Evolutionary conservation across 2,329 filamentous ascomycete genomes (phyloP), one percentile per base, ranked within the genome.

Genomic region (Clonostachys byssicola): DNA sequence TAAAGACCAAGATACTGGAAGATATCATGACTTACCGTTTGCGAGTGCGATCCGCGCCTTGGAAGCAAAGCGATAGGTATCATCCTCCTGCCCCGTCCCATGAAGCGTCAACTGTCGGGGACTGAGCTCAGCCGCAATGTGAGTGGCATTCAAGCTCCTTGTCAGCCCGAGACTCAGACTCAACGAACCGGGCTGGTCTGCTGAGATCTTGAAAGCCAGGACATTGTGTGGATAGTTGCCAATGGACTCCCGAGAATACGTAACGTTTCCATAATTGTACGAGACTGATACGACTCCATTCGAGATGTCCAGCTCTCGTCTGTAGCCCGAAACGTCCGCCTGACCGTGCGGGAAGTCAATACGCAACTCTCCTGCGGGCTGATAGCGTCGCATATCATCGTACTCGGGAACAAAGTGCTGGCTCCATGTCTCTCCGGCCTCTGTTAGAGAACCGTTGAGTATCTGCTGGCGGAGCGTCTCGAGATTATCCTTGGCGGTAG

Each of bases 401-500:
- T 30, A 30, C 8, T 30, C 23, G 23, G 23, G 23, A 10, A 30
- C 23, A 30, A 30, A 30, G 23, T 30, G 23, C 23, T 30, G 23
- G 23, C 23, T 30, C 23, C 23, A 30, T 10, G 23, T 30, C 23
- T 30, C 23, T 10, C 23, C 23, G 23, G 23, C 49, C 42, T 47
- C 66, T 4, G 65, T 68, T 39, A 67, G 58, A 60, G 46, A 73
- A 64, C 14, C 68, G 23, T 30, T 30, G 23, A 30, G 23, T 30
- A 30, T 30, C 23, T 30, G 23, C 10, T 30, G 23, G 23, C 23
- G 61, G 16, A 72, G 53, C 12, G 51, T 53, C 20, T 61, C 58
- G 13, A 73, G 56, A 46, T 68, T 61, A 43, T 54, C 49, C 23
- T 57, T 45, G 6, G 66, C 63, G 38, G 62, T 59, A 42, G 59